These are phyloP conservation scores for Ophiosphaerella korrae DNA, from an alignment of 2,329 filamentous ascomycete species.

Conservation along the genomic window DNA sequence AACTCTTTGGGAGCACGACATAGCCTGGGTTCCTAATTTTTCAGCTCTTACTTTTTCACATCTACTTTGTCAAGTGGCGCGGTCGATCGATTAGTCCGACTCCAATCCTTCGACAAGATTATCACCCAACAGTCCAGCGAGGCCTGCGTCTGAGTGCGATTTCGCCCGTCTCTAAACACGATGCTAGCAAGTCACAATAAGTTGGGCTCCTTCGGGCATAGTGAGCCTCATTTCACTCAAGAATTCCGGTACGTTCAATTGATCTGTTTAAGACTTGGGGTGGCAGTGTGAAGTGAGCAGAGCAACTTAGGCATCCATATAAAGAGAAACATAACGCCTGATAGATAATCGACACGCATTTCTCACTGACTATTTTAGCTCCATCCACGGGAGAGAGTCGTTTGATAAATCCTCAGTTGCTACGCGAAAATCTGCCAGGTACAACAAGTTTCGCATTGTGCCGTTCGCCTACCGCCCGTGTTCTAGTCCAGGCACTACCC, in stretches of 20 bases:
- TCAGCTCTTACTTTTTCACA: slow-evolving; percentile 20
- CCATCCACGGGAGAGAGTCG: slow-evolving; percentile 8
- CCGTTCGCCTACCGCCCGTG: slow-evolving; percentile 21
- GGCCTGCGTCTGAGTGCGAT: slow-evolving; percentile 11
- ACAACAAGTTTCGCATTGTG: slow-evolving; percentile 14
- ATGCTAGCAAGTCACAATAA: slow-evolving; percentile 19
- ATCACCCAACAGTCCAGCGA: slow-evolving; percentile 8
- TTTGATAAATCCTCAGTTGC: neutral
- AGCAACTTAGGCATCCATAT: slow-evolving; percentile 12
- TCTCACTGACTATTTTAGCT: slow-evolving; percentile 9
- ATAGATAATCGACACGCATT: slow-evolving; percentile 1
- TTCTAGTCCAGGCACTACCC: slow-evolving; percentile 13
- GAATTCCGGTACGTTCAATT: slow-evolving; percentile 19
- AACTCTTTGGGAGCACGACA: slow-evolving; percentile 12
- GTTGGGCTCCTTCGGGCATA: slow-evolving; percentile 17
- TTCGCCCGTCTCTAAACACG: slow-evolving; percentile 15
- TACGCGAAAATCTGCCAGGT: slow-evolving; percentile 6
- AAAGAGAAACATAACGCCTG: slow-evolving; percentile 8
- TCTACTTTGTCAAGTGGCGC: slow-evolving; percentile 11
- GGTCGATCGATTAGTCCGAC: slow-evolving; percentile 3
- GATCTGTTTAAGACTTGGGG: slow-evolving; percentile 15
- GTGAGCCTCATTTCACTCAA: slow-evolving; percentile 10
- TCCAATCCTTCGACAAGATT: slow-evolving; percentile 13
- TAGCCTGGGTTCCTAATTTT: slow-evolving; percentile 24
- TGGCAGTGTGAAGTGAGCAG: slow-evolving; percentile 22